Evolutionary conservation across 305 asterid genomes (phyloP).

Genomic region (Plantago rigida): DNA sequence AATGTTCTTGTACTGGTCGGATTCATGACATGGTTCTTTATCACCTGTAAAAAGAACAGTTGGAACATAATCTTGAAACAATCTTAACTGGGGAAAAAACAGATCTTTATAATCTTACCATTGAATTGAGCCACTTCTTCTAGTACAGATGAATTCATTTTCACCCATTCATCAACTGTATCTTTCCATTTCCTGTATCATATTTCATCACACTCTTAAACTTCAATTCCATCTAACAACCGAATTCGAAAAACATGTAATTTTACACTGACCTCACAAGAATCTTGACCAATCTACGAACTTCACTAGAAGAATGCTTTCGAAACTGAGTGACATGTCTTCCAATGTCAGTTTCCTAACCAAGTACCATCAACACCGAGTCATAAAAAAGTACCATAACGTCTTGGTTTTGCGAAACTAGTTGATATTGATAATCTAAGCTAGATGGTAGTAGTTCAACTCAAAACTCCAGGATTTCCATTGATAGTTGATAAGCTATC

Average conservation of each 20-base stretch:
- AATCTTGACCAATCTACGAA: conserved; percentile 41
- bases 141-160: conserved; percentile 24
- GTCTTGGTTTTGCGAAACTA: neutral
- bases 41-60: conserved; percentile 2
- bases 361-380: neutral
- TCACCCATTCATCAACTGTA: conserved; percentile 55
- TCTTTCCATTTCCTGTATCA: conserved; percentile 46
- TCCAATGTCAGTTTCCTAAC: conserved; percentile 47
- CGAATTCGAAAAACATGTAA: neutral
- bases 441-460: too few species aligned
- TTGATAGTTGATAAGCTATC: too few species aligned
- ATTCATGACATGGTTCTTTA: conserved; percentile 16
- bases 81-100: neutral
- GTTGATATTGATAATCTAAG: too few species aligned
- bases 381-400: neutral
- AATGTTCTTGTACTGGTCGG: conserved; percentile 11
- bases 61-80: neutral
- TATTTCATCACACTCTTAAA: neutral
- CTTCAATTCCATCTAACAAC: neutral
- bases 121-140: conserved; percentile 28
- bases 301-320: conserved; percentile 42
- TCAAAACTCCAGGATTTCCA: too few species aligned
- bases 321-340: conserved; percentile 39
- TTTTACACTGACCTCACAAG: conserved; percentile 35
- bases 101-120: conserved; percentile 22